Percentiles rank a stretch among this genome's conserved stretches.
phyloP scores from a whole-genome alignment of 73 alveolate genomes.

The Urostyla sp. region DNA sequence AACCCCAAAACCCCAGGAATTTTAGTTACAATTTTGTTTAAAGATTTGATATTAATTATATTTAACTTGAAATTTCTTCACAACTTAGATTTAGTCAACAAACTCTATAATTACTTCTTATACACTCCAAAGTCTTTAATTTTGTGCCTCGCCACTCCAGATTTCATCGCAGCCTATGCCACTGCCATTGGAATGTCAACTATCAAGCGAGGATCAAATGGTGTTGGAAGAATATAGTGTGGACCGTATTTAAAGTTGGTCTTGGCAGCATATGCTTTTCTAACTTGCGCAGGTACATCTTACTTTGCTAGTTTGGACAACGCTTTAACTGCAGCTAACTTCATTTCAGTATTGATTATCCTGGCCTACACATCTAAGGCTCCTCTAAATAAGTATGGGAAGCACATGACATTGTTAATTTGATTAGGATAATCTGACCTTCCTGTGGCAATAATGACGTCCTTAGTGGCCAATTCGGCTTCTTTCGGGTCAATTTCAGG shows the following conservation, averaged over 20 bases:
- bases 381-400: constrained; percentile 80
- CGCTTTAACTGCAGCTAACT: constrained; percentile 77
- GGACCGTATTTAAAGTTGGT: constrained; percentile 39
- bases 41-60: too few species aligned
- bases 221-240: constrained; percentile 65
- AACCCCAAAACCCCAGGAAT: too few species aligned
- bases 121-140: neutral
- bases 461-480: constrained; percentile 82
- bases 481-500: constrained; percentile 92
- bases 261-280: neutral
- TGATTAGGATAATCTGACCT: constrained; percentile 82
- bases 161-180: constrained; percentile 58
- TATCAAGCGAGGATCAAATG: constrained; percentile 59
- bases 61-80: too few species aligned
- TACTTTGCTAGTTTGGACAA: constrained; percentile 66
- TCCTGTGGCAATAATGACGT: constrained; percentile 60
- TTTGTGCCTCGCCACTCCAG: constrained; percentile 45
- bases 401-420: constrained; percentile 73
- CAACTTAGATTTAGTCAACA: too few species aligned
- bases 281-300: constrained; percentile 45
- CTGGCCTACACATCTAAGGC: constrained; percentile 76
- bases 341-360: constrained; percentile 68
- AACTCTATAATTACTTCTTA: too few species aligned
- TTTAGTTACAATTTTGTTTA: too few species aligned
- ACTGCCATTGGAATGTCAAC: constrained; percentile 50